Evolutionary conservation across 2,329 filamentous ascomycete genomes (phyloP), one percentile per base, ranked within the genome.

Genomic region (Diplodia scrobiculata): DNA sequence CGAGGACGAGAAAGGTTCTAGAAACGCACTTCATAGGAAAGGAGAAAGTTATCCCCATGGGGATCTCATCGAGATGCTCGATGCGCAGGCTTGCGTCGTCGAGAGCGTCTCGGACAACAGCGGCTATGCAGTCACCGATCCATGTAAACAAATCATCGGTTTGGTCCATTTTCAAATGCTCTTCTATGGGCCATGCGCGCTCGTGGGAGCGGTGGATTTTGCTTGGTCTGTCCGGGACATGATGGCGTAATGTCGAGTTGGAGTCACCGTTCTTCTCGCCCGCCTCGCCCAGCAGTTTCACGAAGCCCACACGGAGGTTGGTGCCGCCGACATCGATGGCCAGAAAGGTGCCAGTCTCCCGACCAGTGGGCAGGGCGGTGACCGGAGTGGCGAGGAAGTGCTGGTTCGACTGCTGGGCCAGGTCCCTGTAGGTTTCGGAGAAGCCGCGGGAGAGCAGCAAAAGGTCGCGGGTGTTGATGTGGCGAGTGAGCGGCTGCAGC

Each of bases 101-200:
- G 68, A 83, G 81, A 7, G 84, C 87, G 68, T 87, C 84, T 36
- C 79, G 80, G 17, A 94, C 87, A 3, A 93, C 89, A 68, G 89
- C 83, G 14, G 89, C 89, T 70, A 95, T 91, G 72, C 89, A 90
- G 71, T 85, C 81, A 29, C 91, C 91, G 70, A 95, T 91, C 91
- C 91, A 95, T n/a, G 83, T 78, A 75, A 95, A 95, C 1, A 94
- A 80, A 66, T 88, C 87, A 66, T 91, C 87, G 1, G 89, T 86
- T 69, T 92, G 88, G 70, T 92, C 87, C 75, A 85, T 86, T 73
- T 92, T 92, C 68, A 92, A 78, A 65, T 89, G 85, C 50, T 92
- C 86, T 55, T 84, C 84, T 71, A 93, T 93, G 7, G 89, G 86
- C 89, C 90, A 92, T 64, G 85, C 86, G 69, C 83, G 88, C 74